Percentiles rank a stretch among this genome's conserved stretches.
Conservation (phyloP, 1,284 basidiomycete genomes). For the Sporisorium reilianum region DNA sequence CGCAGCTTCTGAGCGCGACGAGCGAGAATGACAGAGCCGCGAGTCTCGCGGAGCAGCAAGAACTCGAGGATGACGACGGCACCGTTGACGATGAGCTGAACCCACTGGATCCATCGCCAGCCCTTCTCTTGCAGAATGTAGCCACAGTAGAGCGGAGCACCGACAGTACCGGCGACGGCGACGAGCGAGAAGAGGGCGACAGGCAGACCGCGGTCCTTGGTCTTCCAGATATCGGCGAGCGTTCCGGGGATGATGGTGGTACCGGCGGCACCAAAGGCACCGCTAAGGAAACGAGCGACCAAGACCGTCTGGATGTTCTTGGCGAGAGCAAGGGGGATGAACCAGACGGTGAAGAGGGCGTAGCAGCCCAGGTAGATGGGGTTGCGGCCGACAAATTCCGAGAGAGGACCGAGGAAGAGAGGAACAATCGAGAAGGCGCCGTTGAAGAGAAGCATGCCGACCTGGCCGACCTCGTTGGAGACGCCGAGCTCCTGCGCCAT, state of each 20-base stretch:
- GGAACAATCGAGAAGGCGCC: slow-evolving; percentile 58
- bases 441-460: slow-evolving; percentile 68
- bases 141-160: slow-evolving; percentile 62
- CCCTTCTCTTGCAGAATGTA: slow-evolving; percentile 66
- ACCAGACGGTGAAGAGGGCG: slow-evolving; percentile 65
- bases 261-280: slow-evolving; percentile 66
- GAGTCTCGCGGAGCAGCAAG: slow-evolving; percentile 68
- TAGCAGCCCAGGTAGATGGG: slow-evolving; percentile 67
- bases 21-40: slow-evolving; percentile 67
- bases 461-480: slow-evolving; percentile 62
- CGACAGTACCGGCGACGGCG: slow-evolving; percentile 64
- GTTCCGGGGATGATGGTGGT: slow-evolving; percentile 59
- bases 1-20: slow-evolving; percentile 64
- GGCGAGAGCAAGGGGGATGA: slow-evolving; percentile 64
- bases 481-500: slow-evolving; percentile 66
- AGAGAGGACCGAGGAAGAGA: slow-evolving; percentile 67
- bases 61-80: slow-evolving; percentile 65
- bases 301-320: slow-evolving; percentile 67
- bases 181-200: slow-evolving; percentile 68
- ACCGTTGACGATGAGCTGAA: slow-evolving; percentile 64
- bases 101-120: slow-evolving; percentile 69
- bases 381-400: slow-evolving; percentile 67
- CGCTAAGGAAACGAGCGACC: slow-evolving; percentile 65
- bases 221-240: slow-evolving; percentile 64
- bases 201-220: slow-evolving; percentile 63